Conservation (phyloP, 176 grass and related monocot genomes). For the Lolium perenne region DNA sequence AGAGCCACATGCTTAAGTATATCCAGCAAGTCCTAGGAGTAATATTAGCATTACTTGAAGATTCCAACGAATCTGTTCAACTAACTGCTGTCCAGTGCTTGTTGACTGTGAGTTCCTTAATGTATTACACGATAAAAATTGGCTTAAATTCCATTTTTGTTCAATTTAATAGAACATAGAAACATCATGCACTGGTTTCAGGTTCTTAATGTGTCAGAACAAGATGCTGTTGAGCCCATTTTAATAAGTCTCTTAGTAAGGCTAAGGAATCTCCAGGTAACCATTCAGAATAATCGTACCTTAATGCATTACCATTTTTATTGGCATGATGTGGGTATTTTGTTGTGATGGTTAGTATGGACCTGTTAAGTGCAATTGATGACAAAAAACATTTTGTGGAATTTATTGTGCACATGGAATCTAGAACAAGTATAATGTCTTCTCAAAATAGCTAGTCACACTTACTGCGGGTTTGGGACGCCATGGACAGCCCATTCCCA, state of each 20-base stretch:
- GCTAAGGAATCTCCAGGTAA: constrained; percentile 92
- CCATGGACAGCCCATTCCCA: no score
- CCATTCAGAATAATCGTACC: constrained; percentile 31
- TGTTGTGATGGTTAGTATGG: constrained; percentile 13
- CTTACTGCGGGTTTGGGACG: no score
- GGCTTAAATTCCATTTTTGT: constrained; percentile 3
- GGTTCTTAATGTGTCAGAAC: constrained; percentile 82
- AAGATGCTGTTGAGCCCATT: constrained; percentile 83
- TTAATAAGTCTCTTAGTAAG: constrained; percentile 93
- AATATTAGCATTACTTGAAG: constrained; percentile 97
- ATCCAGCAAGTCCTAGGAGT: constrained; percentile 87
- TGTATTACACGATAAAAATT: constrained; percentile 10
- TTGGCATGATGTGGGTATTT: constrained; percentile 10
- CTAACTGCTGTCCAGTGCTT: constrained; percentile 94
- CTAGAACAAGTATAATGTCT: constrained; percentile 6
- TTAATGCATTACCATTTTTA: not conserved
- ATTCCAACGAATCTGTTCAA: constrained; percentile 86
- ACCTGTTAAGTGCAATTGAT: constrained; percentile 7
- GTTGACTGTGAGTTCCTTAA: constrained; percentile 67
- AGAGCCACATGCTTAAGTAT: constrained; percentile 77
- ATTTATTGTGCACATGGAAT: constrained; percentile 22
- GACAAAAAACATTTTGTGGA: not conserved
- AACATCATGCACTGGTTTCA: constrained; percentile 49
- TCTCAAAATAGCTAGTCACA: not conserved
- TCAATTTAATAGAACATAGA: constrained; percentile 31